Evolutionary conservation across 2,329 filamentous ascomycete species (phyloP).

Genomic region (Arthroderma uncinatum): DNA sequence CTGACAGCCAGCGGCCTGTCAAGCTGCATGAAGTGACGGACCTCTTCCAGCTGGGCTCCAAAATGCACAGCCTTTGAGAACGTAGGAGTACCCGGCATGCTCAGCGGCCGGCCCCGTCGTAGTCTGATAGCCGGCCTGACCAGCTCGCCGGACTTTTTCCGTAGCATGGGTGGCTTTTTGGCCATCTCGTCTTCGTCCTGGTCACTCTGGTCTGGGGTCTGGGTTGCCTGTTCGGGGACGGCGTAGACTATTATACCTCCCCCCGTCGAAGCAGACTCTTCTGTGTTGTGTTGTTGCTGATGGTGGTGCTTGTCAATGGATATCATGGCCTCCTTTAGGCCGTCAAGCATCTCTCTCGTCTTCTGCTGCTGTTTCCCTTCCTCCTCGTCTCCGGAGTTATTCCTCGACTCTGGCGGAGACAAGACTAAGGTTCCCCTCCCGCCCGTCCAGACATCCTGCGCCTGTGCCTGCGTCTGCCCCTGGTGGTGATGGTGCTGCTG

Average conservation of each 20-base stretch:
- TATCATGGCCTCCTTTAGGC: constrained; percentile 73
- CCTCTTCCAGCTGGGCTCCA: constrained; percentile 89
- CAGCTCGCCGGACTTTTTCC: constrained; percentile 96
- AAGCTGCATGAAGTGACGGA: constrained; percentile 87
- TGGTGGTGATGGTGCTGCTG: no score
- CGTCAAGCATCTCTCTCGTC: constrained; percentile 42
- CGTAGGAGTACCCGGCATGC: constrained; percentile 93
- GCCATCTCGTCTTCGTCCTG: constrained; percentile 52
- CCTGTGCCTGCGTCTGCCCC: no score
- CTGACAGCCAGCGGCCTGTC: constrained; percentile 94
- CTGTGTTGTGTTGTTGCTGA: not conserved
- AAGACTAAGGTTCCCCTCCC: constrained; percentile 63
- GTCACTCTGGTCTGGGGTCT: constrained; percentile 32
- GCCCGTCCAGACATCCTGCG: constrained; percentile 32
- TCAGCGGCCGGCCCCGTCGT: constrained; percentile 70
- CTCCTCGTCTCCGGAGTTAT: constrained; percentile 77
- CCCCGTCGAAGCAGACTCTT: no score
- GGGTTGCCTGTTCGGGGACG: constrained; percentile 19
- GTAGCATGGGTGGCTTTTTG: constrained; percentile 78
- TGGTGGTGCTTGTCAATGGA: constrained; percentile 47
- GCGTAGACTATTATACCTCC: constrained; percentile 5
- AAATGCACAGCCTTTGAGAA: constrained; percentile 98
- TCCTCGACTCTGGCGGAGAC: constrained; percentile 77
- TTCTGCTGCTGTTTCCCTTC: constrained; percentile 37
- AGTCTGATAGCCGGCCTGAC: constrained; percentile 83